Base-by-base conservation (phyloP, 192 early-diverging fungal species). In the Podila epigama region DNA sequence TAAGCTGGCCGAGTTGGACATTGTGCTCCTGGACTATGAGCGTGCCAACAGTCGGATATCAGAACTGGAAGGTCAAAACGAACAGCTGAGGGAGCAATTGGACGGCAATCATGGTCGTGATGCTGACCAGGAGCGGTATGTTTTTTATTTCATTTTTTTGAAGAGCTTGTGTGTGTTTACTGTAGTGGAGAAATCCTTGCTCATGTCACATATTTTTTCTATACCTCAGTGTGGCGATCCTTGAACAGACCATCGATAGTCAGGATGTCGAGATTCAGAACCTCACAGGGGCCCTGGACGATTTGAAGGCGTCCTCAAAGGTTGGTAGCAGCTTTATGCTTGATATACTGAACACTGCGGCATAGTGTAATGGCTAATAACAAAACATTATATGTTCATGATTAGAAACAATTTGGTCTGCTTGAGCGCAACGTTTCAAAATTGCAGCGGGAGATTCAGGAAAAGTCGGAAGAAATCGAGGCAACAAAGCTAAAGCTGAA, bases 1-100 rank as follows among this genome's bases (percentile, higher is more conserved):
- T 11, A 91, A 92, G 63, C 81, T 95, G 29, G 94, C 92, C 7
- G 96, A 96, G 63, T 79, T 95, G n/a, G 95, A 98, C 66, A 95
- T 98, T 51, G 79, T 95, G 6, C 84, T 90, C 42, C 82, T 90
- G 50, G 96, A 98, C 62, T 81, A 96, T 40, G 95, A 98, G 57
- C 88, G 91, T 27, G 89, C 92, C 18, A 92, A 92, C 51, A 83
- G 83, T 36, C 92, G 87, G 55, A 81, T 92, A 9, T 85, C 86
- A 5, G 85, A 89, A 36, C 69, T 92, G 52, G 87, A 91, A 68
- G 75, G 89, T 13, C 89, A 94, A 52, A 94, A 93, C 63, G 89
- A 88, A 68, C 36, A 68, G 52, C 34, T 77, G 36, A 59, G 73
- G 0, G 42, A 64, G 15, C 73, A 77, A 29, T 13, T 68, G 60